Evolutionary conservation across 306 rosid genomes (phyloP), one percentile per base, ranked within the genome.

Genomic region (Geum urbanum): DNA sequence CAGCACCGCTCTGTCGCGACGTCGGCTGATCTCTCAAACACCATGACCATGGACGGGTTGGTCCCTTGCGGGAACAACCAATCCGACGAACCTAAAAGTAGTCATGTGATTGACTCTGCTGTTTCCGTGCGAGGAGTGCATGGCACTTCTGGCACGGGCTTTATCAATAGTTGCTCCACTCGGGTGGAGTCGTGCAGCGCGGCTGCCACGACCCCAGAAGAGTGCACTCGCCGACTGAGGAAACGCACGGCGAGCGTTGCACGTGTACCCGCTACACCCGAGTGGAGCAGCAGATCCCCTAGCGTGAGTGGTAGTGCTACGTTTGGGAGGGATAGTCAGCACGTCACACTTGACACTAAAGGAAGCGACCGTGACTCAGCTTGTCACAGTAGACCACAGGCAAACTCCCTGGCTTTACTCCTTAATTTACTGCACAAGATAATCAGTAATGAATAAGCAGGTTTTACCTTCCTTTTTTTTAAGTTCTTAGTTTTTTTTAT

Each of bases 361-460:
- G 80, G 71, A 56, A 79, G 81, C 80, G 97, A 94, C 37, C 94
- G 82, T 46, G 96, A 91, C 67, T 94, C 99, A 16, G 88, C 82
- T 70, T 91, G 91, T 52, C 96, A 91, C 60, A 86, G 99, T 70
- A 83, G 76, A 77, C 84, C 84, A 24, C 85, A 79, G 87, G 99
- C 72, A 82, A 72, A 47, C 68, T 71, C 62, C 43, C 56, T 15
- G 2, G 7, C 11, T 58, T 44, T 24, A 70, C 67, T 57, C 51
- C 11, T 4, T 2, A 15, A 52, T 5, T 72, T 32, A 27, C 15
- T 66, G 41, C 52, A 32, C 9, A 66, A 46, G 41, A 45, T 66
- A 66, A 66, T 48, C 27, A 6, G 15, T 66, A 10, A 66, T 48
- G 45, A 6, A 47, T 66, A 10, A 8, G 2, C 32, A 6, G 11